These are phyloP conservation scores for Ceratocystis papillata DNA, from an alignment of 2,329 filamentous ascomycete species.

Conservation along the genomic window DNA sequence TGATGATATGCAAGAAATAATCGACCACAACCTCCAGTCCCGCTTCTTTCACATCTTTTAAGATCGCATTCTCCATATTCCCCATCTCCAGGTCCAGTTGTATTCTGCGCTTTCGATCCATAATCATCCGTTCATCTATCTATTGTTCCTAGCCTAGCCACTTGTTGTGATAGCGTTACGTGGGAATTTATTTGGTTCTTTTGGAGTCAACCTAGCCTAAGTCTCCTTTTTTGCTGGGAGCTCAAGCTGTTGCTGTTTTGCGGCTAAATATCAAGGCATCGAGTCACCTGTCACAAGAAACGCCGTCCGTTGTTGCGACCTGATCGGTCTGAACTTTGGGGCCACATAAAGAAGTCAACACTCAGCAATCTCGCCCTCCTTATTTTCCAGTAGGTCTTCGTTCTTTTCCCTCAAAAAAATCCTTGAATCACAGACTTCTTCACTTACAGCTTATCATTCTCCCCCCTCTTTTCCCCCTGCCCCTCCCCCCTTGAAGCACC, in stretches of 20 bases:
- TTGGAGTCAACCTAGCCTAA: neutral
- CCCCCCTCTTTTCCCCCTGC: neutral
- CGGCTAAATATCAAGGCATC: neutral
- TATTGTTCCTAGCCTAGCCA: neutral
- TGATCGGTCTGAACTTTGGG: neutral
- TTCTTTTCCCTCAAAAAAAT: neutral
- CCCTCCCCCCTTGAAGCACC: neutral
- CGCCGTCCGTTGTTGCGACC: neutral
- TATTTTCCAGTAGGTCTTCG: neutral
- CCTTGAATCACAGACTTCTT: neutral
- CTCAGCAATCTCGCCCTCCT: neutral
- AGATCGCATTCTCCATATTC: neutral
- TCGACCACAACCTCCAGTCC: neutral
- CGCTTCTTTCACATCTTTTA: neutral
- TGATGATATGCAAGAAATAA: constrained; percentile 7
- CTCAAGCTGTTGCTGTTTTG: neutral
- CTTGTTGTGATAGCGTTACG: neutral
- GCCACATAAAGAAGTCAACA: neutral
- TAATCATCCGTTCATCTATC: neutral
- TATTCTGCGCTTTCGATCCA: constrained; percentile 5
- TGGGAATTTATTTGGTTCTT: neutral
- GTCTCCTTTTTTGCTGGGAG: neutral
- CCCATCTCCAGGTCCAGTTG: neutral
- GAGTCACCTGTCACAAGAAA: neutral
- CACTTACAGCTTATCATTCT: neutral